Evolutionary conservation across 495 filamentous ascomycete species (phyloP).

Genomic region (Penicillium riverlandense): DNA sequence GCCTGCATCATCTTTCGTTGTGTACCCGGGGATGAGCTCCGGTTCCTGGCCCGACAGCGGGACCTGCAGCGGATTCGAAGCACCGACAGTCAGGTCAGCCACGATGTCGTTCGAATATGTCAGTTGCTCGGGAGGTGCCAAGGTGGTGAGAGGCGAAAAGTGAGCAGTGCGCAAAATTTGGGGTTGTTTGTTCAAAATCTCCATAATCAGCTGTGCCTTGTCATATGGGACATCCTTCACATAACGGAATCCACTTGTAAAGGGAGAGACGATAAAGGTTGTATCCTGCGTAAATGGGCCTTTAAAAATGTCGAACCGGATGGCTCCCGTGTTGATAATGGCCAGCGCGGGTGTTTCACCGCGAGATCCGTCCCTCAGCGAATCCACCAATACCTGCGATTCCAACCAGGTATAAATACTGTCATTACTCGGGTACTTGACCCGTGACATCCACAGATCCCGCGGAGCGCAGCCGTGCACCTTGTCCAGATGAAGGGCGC

Average conservation of each 20-base stretch:
- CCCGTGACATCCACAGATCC: slow-evolving; percentile 72
- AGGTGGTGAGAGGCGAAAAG: slow-evolving; percentile 9
- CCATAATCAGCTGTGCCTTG: slow-evolving; percentile 61
- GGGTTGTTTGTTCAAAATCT: slow-evolving; percentile 65
- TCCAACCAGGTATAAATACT: slow-evolving; percentile 82
- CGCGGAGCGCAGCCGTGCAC: slow-evolving; percentile 76
- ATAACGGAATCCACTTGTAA: slow-evolving; percentile 71
- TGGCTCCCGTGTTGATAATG: slow-evolving; percentile 79
- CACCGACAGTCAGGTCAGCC: background rate
- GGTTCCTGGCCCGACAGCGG: slow-evolving; percentile 16
- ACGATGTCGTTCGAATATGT: slow-evolving; percentile 8
- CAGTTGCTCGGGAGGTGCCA: slow-evolving; percentile 35
- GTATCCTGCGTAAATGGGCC: slow-evolving; percentile 84
- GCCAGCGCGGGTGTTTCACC: slow-evolving; percentile 53
- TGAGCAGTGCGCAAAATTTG: slow-evolving; percentile 38
- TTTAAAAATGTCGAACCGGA: slow-evolving; percentile 93
- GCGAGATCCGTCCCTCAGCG: slow-evolving; percentile 44
- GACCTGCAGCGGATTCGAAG: slow-evolving; percentile 5
- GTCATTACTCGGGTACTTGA: slow-evolving; percentile 56
- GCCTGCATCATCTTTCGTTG: slow-evolving; percentile 77
- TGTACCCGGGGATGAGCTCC: slow-evolving; percentile 70
- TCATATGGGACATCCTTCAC: slow-evolving; percentile 72
- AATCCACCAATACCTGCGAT: slow-evolving; percentile 59
- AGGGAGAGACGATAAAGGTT: slow-evolving; percentile 80
- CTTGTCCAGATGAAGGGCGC: slow-evolving; percentile 62